Base-by-base conservation (phyloP, 2,329 filamentous ascomycete species). In the Dothistroma pini region DNA sequence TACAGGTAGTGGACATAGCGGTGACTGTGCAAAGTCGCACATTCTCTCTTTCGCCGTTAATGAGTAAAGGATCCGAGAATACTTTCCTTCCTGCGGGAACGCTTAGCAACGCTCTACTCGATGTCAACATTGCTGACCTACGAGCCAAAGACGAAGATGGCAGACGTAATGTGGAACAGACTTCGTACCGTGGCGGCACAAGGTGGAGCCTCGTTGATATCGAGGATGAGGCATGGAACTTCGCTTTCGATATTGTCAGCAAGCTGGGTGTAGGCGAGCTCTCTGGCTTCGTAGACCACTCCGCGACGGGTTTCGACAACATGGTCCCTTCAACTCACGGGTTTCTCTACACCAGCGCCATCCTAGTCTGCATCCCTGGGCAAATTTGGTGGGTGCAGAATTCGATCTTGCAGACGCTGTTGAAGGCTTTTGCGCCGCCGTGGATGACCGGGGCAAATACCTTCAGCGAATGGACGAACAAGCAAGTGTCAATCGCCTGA, bases 221-320 rank as follows among this genome's bases (percentile, higher is more conserved):
- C 61, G 49, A 55, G 16, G 47, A 63, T 29, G 66, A 58, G 63
- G 58, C 58, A 0, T 55, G 61, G 8, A 35, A 56, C 70, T 91
- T 89, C 67, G 89, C 89, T 0, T 91, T 91, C 69, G 89, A 92
- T 70, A 88, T 91, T 12, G 90, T 91, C 63, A 88, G 88, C 4
- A 56, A 50, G 16, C 59, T 68, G 3, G 64, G 59, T 1, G 64
- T 60, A 32, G 89, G 66, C 14, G 58, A 57, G n/a, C 57, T 58
- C 8, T 52, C 68, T 16, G 68, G 67, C 11, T 59, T 60, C 22
- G 55, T 67, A 2, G 60, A 63, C 22, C 56, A 57, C 8, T 44
- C 38, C n/a, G 66, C 59, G 32, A 51, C 38, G 8, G 59, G 61
- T 44, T 48, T 58, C 48, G 57, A 60, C 32, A 57, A 56, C 14